Conservation (phyloP, 768 basidiomycete genomes). For the Suillus spraguei region DNA sequence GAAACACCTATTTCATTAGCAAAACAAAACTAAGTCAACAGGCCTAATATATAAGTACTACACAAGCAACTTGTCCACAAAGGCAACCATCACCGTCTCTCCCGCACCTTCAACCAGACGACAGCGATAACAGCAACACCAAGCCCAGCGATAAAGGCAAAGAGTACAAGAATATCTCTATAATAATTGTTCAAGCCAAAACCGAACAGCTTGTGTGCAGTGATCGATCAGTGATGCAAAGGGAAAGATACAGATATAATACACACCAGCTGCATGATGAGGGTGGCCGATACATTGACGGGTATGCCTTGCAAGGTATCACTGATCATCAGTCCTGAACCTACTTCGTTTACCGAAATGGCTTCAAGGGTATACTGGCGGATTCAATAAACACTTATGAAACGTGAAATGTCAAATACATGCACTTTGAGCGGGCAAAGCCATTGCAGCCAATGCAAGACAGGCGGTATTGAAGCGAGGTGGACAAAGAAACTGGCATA, state of each 20-base stretch:
- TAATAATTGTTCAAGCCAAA: slow-evolving; percentile 85
- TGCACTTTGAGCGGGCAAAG: slow-evolving; percentile 74
- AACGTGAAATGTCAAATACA: background rate
- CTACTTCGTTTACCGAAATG: slow-evolving; percentile 89
- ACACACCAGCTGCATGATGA: slow-evolving; percentile 86
- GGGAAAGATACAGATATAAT: background rate
- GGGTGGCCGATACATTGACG: slow-evolving; percentile 71
- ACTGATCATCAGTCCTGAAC: slow-evolving; percentile 81
- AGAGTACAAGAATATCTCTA: slow-evolving; percentile 84
- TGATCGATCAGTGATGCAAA: slow-evolving; percentile 1
- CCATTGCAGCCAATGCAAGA: slow-evolving; percentile 94
- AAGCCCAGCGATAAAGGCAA: slow-evolving; percentile 85
- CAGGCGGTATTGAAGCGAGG: slow-evolving; percentile 80
- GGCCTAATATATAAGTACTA: background rate
- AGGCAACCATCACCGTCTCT: slow-evolving; percentile 54
- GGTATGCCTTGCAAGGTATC: slow-evolving; percentile 83
- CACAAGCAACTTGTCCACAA: background rate
- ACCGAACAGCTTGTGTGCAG: slow-evolving; percentile 68
- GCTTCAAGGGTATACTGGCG: slow-evolving; percentile 72
- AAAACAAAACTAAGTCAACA: background rate
- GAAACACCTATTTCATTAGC: background rate
- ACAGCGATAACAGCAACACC: slow-evolving; percentile 68
- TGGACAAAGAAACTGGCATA: slow-evolving; percentile 95
- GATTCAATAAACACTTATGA: background rate
- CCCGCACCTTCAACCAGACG: slow-evolving; percentile 79